These are phyloP conservation scores for Psilocybe tampanensis DNA, from an alignment of 768 basidiomycete genomes.

Conservation along the genomic window DNA sequence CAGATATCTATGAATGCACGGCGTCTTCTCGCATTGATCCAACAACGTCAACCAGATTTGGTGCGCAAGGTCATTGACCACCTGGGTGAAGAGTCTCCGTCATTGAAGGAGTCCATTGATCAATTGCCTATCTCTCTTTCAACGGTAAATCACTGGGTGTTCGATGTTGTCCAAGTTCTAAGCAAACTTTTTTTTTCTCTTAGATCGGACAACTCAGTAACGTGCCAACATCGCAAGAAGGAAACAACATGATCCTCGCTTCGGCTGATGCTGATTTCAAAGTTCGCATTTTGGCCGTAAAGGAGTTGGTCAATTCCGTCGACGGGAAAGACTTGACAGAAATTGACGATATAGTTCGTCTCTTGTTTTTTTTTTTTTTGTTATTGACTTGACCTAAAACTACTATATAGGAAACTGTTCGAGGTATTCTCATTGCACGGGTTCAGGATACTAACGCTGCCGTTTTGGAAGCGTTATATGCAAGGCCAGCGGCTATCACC, in stretches of 20 bases:
- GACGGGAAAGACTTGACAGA: conserved; percentile 32
- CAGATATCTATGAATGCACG: conserved; percentile 26
- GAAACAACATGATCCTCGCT: conserved; percentile 49
- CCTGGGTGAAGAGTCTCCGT: conserved; percentile 35
- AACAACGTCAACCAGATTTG: conserved; percentile 64
- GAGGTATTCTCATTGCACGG: conserved; percentile 67
- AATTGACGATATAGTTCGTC: conserved; percentile 45
- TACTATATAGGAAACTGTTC: conserved; percentile 52
- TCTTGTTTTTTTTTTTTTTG: neutral
- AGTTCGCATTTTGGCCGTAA: conserved; percentile 62
- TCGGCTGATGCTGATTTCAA: conserved; percentile 64
- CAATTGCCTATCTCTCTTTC: conserved; percentile 62
- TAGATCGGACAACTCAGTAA: conserved; percentile 14
- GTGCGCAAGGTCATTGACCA: conserved; percentile 46
- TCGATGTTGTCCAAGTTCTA: too few relatives aligned
- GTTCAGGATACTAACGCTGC: conserved; percentile 61
- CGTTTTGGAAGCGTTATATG: conserved; percentile 74
- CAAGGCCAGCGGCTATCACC: conserved; percentile 45
- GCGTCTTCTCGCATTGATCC: conserved; percentile 54
- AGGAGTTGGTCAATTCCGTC: conserved; percentile 46
- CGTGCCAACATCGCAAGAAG: conserved; percentile 21
- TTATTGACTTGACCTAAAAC: too few relatives aligned
- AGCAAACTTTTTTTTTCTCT: neutral
- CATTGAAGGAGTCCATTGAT: conserved; percentile 46
- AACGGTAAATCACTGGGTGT: too few relatives aligned